phyloP scores from a whole-genome alignment of 495 filamentous ascomycete genomes.

The Glonium stellatum region DNA sequence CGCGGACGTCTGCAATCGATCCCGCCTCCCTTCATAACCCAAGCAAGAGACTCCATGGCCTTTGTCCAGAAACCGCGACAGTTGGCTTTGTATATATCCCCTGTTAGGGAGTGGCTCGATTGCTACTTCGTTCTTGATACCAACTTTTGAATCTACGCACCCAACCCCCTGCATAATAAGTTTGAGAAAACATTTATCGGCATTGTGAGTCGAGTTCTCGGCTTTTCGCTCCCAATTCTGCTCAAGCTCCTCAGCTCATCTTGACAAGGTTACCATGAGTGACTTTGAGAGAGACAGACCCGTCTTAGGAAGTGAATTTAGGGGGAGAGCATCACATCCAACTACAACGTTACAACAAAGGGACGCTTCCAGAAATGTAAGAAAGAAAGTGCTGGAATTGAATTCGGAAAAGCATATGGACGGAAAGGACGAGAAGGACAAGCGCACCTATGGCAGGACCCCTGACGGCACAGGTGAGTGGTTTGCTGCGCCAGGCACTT shows the following conservation, averaged over 20 bases:
- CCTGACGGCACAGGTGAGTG: constrained; percentile 78
- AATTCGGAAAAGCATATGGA: constrained; percentile 36
- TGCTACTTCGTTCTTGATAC: background rate
- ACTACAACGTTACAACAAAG: constrained; percentile 10
- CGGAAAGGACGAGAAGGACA: constrained; percentile 48
- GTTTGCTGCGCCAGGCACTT: background rate
- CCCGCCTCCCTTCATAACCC: background rate
- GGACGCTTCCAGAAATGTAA: constrained; percentile 11
- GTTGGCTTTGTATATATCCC: background rate
- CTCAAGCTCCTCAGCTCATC: background rate
- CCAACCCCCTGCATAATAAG: too few species aligned
- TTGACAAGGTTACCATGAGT: background rate
- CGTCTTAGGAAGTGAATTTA: background rate
- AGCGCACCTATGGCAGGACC: constrained; percentile 85
- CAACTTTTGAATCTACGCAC: background rate
- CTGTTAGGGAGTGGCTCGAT: background rate
- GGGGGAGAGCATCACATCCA: background rate
- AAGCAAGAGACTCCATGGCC: background rate
- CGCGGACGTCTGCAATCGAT: too few species aligned
- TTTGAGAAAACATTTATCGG: background rate
- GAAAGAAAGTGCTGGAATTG: constrained; percentile 20
- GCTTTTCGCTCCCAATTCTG: background rate
- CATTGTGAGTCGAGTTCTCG: background rate
- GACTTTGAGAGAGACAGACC: background rate
- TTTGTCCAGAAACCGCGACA: background rate